Evolutionary conservation across 1,284 basidiomycete genomes (phyloP), one percentile per base, ranked within the genome.

Genomic region (Melampsora larici-populina): DNA sequence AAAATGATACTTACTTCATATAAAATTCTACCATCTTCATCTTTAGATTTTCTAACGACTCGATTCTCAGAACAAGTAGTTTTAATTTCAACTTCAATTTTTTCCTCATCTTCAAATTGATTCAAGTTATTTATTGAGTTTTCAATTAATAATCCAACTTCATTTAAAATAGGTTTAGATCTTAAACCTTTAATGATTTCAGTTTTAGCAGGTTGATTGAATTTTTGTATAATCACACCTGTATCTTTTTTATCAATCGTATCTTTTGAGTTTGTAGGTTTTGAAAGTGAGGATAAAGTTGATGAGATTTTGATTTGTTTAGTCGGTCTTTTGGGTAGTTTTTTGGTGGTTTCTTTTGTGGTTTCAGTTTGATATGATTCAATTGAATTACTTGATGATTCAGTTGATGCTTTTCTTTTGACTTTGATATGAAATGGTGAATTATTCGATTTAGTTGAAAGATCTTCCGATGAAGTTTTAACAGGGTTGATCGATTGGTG

Each of bases 11-110:
- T 29, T 21, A 74, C 72, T 58, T 74, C 72, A 40, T 33, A 66
- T 36, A 74, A 21, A 18, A 67, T 40, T 24, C 49, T 29, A 17
- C 64, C 64, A n/a, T 49, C 55, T 21, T 26, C 17, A 36, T 74
- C 72, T 1, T 51, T 9, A 11, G 29, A 74, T 43, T 29, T 66
- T 9, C 72, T 48, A 9, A 74, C 46, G n/a, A 74, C 72, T 5
- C 63, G 55, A 55, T 74, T 74, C 24, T 66, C 62, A 46, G 63
- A 62, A 9, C 36, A 13, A 67, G 72, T 74, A 4, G 64, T 74
- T 1, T 64, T 64, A 1, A 74, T 9, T 3, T 69, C 67, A 49
- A 36, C 48, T 2, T 18, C 11, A 13, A 31, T 51, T n/a, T 31
- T 43, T 48, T 48, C 17, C 11, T 69, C 67, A 49, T 24, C 48